These are phyloP conservation scores for Zygosaccharomyces sapae DNA, from an alignment of 1,139 yeast genomes.

Conservation along the genomic window DNA sequence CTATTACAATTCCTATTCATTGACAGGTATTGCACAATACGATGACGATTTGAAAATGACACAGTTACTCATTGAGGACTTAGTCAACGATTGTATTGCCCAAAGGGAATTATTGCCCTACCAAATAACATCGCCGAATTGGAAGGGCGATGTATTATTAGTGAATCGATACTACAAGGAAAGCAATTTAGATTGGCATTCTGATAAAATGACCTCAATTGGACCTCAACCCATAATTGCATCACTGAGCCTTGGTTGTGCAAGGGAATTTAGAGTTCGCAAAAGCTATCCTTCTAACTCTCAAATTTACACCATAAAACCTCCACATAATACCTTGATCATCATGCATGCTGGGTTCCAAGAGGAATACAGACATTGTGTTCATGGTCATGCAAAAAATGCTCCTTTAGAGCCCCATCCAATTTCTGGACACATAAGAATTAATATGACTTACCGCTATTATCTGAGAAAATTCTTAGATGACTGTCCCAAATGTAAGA, in stretches of 20 bases:
- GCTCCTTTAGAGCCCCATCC: constrained; percentile 41
- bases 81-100: constrained; percentile 41
- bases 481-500: constrained; percentile 48
- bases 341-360: constrained; percentile 77
- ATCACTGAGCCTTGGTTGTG: constrained; percentile 61
- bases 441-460: constrained; percentile 62
- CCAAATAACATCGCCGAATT: constrained; percentile 37
- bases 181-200: constrained; percentile 64
- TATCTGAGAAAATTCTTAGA: constrained; percentile 36
- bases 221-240: constrained; percentile 69
- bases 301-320: constrained; percentile 18
- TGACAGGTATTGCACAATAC: constrained; percentile 28
- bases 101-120: constrained; percentile 33
- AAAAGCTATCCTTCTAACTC: constrained; percentile 36
- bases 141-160: constrained; percentile 54
- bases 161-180: constrained; percentile 52
- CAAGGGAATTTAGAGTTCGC: constrained; percentile 58
- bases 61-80: constrained; percentile 42
- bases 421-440: constrained; percentile 46
- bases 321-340: constrained; percentile 40
- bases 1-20: constrained; percentile 26
- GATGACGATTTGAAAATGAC: constrained; percentile 42
- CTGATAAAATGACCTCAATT: constrained; percentile 62
- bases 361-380: constrained; percentile 61
- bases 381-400: constrained; percentile 42